Percentiles rank a stretch among this genome's conserved stretches.
Evolutionary conservation across 2,329 filamentous ascomycete genomes (phyloP).

Genomic region (Dactylellina haptotyla): DNA sequence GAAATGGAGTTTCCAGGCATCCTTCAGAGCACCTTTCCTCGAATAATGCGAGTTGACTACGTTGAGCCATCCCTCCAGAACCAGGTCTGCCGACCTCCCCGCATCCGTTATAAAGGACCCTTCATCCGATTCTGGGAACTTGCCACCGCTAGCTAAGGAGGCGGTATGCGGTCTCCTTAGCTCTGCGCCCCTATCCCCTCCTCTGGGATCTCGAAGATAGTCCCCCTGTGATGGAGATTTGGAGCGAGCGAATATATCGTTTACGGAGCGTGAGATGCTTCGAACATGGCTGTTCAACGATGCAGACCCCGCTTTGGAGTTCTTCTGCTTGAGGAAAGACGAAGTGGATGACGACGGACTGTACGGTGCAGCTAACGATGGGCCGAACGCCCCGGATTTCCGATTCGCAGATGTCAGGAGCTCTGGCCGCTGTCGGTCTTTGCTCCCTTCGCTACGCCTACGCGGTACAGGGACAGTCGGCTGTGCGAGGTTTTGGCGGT

Average conservation of each 20-base stretch:
- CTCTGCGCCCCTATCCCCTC: conserved; percentile 22
- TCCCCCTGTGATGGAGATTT: conserved; percentile 57
- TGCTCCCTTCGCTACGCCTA: conserved; percentile 54
- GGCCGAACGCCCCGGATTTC: conserved; percentile 52
- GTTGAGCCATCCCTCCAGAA: conserved; percentile 58
- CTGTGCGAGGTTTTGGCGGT: conserved; percentile 53
- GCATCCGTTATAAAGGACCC: conserved; percentile 27
- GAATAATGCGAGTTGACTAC: conserved; percentile 58
- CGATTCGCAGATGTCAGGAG: conserved; percentile 47
- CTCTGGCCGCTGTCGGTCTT: conserved; percentile 53
- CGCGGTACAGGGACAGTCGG: conserved; percentile 53
- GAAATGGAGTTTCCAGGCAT: conserved; percentile 58
- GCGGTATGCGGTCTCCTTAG: conserved; percentile 39
- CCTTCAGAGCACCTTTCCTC: conserved; percentile 56
- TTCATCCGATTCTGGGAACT: conserved; percentile 48
- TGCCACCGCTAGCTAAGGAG: conserved; percentile 34
- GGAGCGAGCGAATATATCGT: conserved; percentile 59
- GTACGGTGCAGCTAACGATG: conserved; percentile 32
- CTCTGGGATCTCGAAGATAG: conserved; percentile 42
- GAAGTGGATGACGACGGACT: conserved; percentile 34
- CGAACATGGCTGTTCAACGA: conserved; percentile 58
- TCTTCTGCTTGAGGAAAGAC: conserved; percentile 39
- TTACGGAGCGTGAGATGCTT: conserved; percentile 59
- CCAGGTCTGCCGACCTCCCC: conserved; percentile 52
- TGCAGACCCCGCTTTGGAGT: conserved; percentile 45